A percentile compares a stretch with the other conserved stretches of the same genome.
Conservation (phyloP, 208 protist species). For the Acanthamoeba royreba region DNA sequence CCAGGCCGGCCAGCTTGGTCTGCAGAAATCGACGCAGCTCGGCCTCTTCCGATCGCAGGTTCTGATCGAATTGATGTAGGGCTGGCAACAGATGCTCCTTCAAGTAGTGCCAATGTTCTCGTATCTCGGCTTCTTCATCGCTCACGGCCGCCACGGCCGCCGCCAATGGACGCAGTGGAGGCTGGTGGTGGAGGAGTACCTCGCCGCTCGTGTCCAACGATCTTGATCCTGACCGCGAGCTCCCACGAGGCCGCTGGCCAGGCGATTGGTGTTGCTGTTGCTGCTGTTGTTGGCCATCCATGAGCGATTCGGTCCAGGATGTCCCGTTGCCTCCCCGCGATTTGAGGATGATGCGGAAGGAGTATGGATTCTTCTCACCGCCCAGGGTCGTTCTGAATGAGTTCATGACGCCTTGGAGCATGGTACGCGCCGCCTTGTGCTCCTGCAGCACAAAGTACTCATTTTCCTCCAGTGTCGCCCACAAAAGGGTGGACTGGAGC, state of each 20-base stretch:
- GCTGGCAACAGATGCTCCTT: background rate
- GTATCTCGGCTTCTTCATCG: background rate
- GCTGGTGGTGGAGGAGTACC: too few relatives aligned
- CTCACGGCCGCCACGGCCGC: background rate
- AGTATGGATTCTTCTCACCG: slow-evolving; percentile 29
- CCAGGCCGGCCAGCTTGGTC: background rate
- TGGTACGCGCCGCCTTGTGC: background rate
- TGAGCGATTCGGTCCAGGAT: background rate
- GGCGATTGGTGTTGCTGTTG: background rate
- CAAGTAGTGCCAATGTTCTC: background rate
- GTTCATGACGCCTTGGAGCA: background rate
- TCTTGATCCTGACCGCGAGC: too few relatives aligned
- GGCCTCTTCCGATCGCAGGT: background rate
- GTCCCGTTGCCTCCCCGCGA: background rate
- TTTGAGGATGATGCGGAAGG: background rate
- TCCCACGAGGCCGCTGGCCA: too few relatives aligned
- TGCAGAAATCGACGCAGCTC: background rate
- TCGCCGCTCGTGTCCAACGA: too few relatives aligned
- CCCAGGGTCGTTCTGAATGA: background rate
- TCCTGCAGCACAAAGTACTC: background rate
- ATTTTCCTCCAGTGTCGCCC: background rate
- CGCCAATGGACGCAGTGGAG: background rate
- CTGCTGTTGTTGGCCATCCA: background rate
- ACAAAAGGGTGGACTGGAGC: background rate
- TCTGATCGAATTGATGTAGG: background rate